Base-by-base conservation (phyloP, 805 yeast species). In the Pichia deserticola region DNA sequence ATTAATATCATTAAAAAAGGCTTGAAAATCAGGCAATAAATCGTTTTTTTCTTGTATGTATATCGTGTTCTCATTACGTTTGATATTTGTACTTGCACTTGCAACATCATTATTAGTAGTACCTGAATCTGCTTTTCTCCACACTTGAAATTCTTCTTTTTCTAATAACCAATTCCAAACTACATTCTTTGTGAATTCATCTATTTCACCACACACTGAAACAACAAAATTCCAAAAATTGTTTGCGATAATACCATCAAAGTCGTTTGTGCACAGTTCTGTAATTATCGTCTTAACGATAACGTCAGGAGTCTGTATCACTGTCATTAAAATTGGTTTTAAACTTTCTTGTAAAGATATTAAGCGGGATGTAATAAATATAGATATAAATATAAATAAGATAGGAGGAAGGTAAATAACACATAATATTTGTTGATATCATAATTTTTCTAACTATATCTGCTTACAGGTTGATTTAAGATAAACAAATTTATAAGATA, bases 111-210 rank as follows among this genome's bases (percentile, higher is more conserved):
- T 12, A 12, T 28, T 12, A 32, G 42, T 27, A 10, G 7, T 20
- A 11, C 7, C 32, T 38, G 40, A 1, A 28, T 37, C 25, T 49
- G 51, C 51, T 6, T 30, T 32, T 5, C 42, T 30, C 20, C 44
- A 48, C 32, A 65, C 57, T 7, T 53, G 37, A 34, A 67, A 55
- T 6, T 65, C 64, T 7, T 53, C 50, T 25, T 68, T 63, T 11
- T 55, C 49, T 10, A 58, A 51, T 5, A 73, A 53, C 76, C 77
- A 72, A 5, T 58, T 57, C 67, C 72, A 72, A 0, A 68, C 56
- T 25, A 72, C 54, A 7, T 54, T 48, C 50, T 68, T 68, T 40
- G 60, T 63, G 33, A 67, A 56, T 3, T 61, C 63, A 49, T 70
- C 70, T 5, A 67, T 43, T 7, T 48, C 41, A 4, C 60, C 49